phyloP scores from a whole-genome alignment of 2,329 filamentous ascomycete genomes.

The Periconia sp. region DNA sequence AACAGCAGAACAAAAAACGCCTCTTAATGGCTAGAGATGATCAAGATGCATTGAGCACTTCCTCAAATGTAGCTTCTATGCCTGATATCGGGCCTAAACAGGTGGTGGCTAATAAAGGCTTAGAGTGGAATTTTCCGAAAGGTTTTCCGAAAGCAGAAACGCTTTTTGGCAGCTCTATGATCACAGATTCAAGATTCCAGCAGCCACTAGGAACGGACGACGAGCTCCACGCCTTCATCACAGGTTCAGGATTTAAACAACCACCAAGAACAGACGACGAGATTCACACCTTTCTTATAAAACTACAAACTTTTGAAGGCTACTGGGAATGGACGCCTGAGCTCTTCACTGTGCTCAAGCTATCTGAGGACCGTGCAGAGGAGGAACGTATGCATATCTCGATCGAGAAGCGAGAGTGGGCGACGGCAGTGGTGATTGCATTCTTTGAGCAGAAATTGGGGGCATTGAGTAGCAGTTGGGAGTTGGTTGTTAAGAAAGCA shows the following conservation, averaged over 20 bases:
- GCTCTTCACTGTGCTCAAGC: slow-evolving; percentile 22
- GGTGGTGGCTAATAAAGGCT: too few relatives aligned
- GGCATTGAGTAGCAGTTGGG: slow-evolving; percentile 60
- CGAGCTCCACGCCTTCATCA: neutral
- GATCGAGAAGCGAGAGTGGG: neutral
- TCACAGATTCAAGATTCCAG: neutral
- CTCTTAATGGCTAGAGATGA: slow-evolving; percentile 70
- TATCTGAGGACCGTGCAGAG: slow-evolving; percentile 9
- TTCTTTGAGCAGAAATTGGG: slow-evolving; percentile 53
- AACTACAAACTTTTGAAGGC: slow-evolving; percentile 59
- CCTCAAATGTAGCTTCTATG: too few relatives aligned
- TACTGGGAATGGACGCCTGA: slow-evolving; percentile 48
- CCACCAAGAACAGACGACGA: slow-evolving; percentile 19
- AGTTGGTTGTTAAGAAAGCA: slow-evolving; percentile 65
- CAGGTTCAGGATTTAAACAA: neutral
- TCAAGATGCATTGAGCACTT: slow-evolving; percentile 32
- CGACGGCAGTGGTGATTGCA: slow-evolving; percentile 50
- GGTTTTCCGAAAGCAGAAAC: neutral
- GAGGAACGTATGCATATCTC: slow-evolving; percentile 2
- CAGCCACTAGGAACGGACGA: slow-evolving; percentile 19
- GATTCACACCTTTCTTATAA: slow-evolving; percentile 44
- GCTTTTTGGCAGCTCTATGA: neutral
- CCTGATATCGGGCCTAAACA: too few relatives aligned
- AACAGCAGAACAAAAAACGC: slow-evolving; percentile 83
- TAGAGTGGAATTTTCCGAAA: too few relatives aligned